Evolutionary conservation across 495 filamentous ascomycete species (phyloP), one percentile per base, ranked within the genome.

Genomic region (Aspergillus incahuasiensis): DNA sequence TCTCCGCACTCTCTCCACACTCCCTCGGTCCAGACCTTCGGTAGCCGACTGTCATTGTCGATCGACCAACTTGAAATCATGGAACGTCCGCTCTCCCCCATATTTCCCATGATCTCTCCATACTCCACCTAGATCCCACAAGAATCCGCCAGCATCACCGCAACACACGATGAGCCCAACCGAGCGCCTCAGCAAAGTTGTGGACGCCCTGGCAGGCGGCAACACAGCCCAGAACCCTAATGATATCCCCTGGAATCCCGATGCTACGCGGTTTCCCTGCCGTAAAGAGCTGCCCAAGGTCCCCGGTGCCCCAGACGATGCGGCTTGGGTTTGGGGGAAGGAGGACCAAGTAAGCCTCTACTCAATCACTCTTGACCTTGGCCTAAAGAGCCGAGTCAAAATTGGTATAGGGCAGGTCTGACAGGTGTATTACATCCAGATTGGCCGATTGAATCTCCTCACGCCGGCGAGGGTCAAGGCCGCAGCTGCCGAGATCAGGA

Each of bases 241-340:
- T 24, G 59, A 66, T 1, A 52, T 83, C 16, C 80, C 82, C 21
- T 85, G 75, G 74, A 72, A 85, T 60, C 82, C 82, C 1, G 66
- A 81, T 58, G 73, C 57, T 40, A 70, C 72, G 19, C 70, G 64
- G 39, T 84, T 85, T 55, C 82, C 82, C 3, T 66, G 62, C 5
- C 68, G 77, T 25, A 78, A 78, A 51, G 77, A 84, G 52, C 70
- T 85, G 11, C 80, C 80, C 16, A 57, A 60, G 41, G 68, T 81
- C 28, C 54, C 71, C 4, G 67, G 68, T 53, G 72, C 74, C 1
- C 75, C 77, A 9, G 56, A 71, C 58, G 69, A 68, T 47, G 80
- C 82, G 13, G 83, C 82, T 32, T 87, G 83, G 83, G 79, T 86
- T 20, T 86, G 83, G 84, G 83, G 84, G 5, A 68, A 76, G 30